Percentiles rank a stretch among this genome's conserved stretches.
Evolutionary conservation across 75 land plant genomes (phyloP).

Genomic region (Cupressus sempervirens): DNA sequence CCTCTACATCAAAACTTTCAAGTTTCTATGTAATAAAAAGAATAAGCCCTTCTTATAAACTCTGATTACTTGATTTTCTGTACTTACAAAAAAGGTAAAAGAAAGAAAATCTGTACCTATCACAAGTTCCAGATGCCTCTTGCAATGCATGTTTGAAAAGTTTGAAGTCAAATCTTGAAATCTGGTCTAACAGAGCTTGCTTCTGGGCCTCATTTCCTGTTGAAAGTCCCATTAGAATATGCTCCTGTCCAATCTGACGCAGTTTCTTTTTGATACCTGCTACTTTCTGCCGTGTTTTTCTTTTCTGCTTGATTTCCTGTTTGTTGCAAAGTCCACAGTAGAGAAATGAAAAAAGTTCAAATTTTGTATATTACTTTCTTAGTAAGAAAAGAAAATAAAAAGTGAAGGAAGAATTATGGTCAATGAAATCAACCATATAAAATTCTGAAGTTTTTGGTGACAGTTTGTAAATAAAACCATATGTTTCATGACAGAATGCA

Average conservation of each 20-base stretch:
- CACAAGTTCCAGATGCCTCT: neutral
- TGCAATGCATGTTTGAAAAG: slow-evolving; percentile 62
- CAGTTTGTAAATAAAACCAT: neutral
- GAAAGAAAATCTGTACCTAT: neutral
- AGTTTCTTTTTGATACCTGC: slow-evolving; percentile 57
- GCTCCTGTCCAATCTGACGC: slow-evolving; percentile 55
- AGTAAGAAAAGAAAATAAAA: neutral
- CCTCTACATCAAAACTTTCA: neutral
- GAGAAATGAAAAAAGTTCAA: neutral
- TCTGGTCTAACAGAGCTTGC: slow-evolving; percentile 48
- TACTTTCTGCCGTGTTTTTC: slow-evolving; percentile 44
- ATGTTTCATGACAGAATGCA: neutral
- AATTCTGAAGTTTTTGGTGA: neutral
- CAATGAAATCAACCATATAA: neutral
- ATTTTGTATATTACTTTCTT: neutral
- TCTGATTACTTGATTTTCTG: neutral
- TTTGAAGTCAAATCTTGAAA: slow-evolving; percentile 44
- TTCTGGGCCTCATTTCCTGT: slow-evolving; percentile 57
- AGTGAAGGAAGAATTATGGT: neutral
- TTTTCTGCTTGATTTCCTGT: slow-evolving; percentile 68
- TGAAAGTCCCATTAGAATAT: slow-evolving; percentile 55
- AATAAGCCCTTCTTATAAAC: neutral
- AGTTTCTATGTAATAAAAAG: neutral
- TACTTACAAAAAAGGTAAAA: neutral
- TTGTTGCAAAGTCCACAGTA: neutral